These are phyloP conservation scores for Takashimella tepidaria DNA, from an alignment of 1,284 basidiomycete species.

Conservation along the genomic window DNA sequence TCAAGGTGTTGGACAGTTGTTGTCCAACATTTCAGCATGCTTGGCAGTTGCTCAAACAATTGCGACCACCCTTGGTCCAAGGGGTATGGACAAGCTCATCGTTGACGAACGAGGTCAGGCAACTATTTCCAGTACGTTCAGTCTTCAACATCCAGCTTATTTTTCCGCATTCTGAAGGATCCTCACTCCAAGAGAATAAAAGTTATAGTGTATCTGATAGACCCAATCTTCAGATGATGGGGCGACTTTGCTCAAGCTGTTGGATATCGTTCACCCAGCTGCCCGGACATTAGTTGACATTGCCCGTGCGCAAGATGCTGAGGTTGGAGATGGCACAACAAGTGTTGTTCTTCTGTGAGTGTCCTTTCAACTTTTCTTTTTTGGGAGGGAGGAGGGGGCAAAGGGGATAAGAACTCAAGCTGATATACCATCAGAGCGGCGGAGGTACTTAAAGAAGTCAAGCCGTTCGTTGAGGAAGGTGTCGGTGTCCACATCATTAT, in stretches of 20 bases:
- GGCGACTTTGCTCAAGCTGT: conserved; percentile 91
- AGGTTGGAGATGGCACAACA: conserved; percentile 97
- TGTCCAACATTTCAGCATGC: conserved; percentile 95
- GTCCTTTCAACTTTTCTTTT: not conserved
- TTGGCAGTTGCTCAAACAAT: conserved; percentile 84
- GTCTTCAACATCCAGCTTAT: not conserved
- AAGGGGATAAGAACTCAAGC: not conserved
- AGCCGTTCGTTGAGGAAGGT: conserved; percentile 90
- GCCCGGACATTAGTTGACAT: conserved; percentile 96
- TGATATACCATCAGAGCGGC: conserved; percentile 56
- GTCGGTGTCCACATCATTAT: conserved; percentile 97
- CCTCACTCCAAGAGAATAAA: not conserved
- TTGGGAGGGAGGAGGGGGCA: not conserved
- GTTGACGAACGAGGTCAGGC: conserved; percentile 87
- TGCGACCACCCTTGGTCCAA: conserved; percentile 90
- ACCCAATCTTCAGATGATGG: conserved; percentile 63
- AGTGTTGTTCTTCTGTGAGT: conserved; percentile 74
- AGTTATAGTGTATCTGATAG: no score
- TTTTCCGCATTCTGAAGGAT: not conserved
- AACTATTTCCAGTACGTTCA: conserved; percentile 72
- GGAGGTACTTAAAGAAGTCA: conserved; percentile 89
- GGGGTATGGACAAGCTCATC: conserved; percentile 97
- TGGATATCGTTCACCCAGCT: conserved; percentile 97
- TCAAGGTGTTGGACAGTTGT: conserved; percentile 86
- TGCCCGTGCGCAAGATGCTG: conserved; percentile 94